These are phyloP conservation scores for Malbranchea zuffiana DNA, from an alignment of 2,329 filamentous ascomycete genomes.

Conservation along the genomic window DNA sequence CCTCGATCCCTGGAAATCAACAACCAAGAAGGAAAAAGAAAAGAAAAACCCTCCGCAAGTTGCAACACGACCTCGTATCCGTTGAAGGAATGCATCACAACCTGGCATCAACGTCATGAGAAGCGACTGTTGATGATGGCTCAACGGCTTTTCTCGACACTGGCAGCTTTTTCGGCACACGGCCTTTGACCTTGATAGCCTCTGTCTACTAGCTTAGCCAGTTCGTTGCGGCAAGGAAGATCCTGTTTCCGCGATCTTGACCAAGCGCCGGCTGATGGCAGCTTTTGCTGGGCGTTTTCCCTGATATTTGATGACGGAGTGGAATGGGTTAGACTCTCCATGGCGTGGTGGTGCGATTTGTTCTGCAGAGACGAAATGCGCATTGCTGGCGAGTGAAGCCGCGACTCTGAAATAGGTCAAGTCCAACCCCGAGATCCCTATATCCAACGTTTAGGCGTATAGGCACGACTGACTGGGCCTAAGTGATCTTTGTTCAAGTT, in stretches of 20 bases:
- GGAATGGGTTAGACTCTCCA: constrained; percentile 18
- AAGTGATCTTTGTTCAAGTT: not conserved
- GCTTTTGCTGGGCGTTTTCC: constrained; percentile 24
- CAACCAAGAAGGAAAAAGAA: too few relatives aligned
- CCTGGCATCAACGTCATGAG: too few relatives aligned
- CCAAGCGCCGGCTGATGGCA: constrained; percentile 20
- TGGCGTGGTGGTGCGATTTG: constrained; percentile 6
- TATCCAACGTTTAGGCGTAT: constrained; percentile 22
- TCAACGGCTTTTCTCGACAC: too few relatives aligned
- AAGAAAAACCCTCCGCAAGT: too few relatives aligned
- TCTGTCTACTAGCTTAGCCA: too few relatives aligned
- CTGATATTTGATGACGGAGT: constrained; percentile 23
- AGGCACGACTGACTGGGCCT: constrained; percentile 10
- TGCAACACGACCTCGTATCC: too few relatives aligned
- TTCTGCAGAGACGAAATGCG: constrained; percentile 7
- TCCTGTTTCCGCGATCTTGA: constrained; percentile 14
- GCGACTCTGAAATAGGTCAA: constrained; percentile 23
- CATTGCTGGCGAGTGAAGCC: constrained; percentile 19
- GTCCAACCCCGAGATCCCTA: constrained; percentile 22
- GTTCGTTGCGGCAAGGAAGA: too few relatives aligned
- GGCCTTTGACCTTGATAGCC: too few relatives aligned
- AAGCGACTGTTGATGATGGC: too few relatives aligned
- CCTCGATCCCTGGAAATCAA: too few relatives aligned
- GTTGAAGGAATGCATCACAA: too few relatives aligned
- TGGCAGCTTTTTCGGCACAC: too few relatives aligned